A percentile compares a stretch with the other conserved stretches of the same genome.
These are phyloP conservation scores for Dryas integrifolia DNA, from an alignment of 331 rosid species.

Conservation along the genomic window DNA sequence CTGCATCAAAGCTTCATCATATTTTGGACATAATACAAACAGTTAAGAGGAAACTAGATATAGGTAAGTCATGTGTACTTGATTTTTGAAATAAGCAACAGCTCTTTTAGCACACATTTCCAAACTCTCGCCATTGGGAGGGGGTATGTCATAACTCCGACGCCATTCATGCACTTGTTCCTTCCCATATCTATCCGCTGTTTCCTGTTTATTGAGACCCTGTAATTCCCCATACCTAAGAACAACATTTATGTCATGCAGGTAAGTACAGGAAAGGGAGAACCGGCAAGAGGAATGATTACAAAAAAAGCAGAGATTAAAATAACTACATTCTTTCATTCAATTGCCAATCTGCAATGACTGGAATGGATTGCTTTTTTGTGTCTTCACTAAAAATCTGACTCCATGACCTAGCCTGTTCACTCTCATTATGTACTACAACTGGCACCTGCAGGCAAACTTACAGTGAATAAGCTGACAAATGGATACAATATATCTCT, in stretches of 20 bases:
- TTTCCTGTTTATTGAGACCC: conserved; percentile 98
- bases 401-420: conserved; percentile 85
- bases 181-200: conserved; percentile 92
- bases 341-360: conserved; percentile 78
- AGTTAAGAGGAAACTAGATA: neutral
- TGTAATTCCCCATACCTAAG: conserved; percentile 96
- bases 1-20: neutral
- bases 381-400: conserved; percentile 90
- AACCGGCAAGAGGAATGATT: conserved; percentile 16
- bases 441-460: conserved; percentile 67
- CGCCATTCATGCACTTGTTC: conserved; percentile 99
- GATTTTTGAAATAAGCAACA: conserved; percentile 91
- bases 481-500: neutral
- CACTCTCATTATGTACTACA: conserved; percentile 75
- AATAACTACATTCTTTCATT: conserved; percentile 90
- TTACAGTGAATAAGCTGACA: conserved; percentile 21
- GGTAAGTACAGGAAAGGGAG: conserved; percentile 3
- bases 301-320: conserved; percentile 16
- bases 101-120: conserved; percentile 99
- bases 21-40: neutral
- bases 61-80: conserved; percentile 45
- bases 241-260: conserved; percentile 15
- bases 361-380: conserved; percentile 88
- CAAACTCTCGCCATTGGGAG: conserved; percentile 99
- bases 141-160: conserved; percentile 88